Evolutionary conservation across 345 rosid species (phyloP), one percentile per base, ranked within the genome.

Genomic region (Aquilaria sinensis): DNA sequence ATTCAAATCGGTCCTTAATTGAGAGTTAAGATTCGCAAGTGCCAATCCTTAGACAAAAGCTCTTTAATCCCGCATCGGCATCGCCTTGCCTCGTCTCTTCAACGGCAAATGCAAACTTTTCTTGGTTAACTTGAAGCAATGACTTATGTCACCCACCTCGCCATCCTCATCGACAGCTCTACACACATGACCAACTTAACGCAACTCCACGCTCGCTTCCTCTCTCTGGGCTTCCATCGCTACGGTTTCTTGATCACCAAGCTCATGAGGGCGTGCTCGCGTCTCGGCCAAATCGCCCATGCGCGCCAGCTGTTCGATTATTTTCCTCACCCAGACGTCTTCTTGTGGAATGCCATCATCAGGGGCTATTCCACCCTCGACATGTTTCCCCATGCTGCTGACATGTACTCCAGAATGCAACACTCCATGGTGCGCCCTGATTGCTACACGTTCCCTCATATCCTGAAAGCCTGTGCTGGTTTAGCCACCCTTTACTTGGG

Each of bases 301-400:
- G 92, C 92, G 53, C 79, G 85, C 52, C 61, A 82, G 10, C 37
- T 78, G 85, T 88, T 88, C 55, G 92, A 83, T 63, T 72, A 68
- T 56, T 78, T 83, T 73, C 79, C 85, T 47, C 74, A 71, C 1
- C 90, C 82, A 43, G 80, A 79, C 57, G 80, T 76, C 57, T 85
- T 72, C 60, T 71, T 74, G 11, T 88, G 85, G 85, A 88, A 85
- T 76, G 86, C 90, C 10, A 72, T 83, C 3, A 73, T 85, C 62
- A 81, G 73, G 63, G 78, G 86, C 62, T 80, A 82, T 63, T 83
- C 81, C 1, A 80, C 72, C 67, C 73, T 75, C 53, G 64, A 58
- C 60, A 65, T 76, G 32, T 78, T 77, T 70, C 62, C 23, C 16
- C 65, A 73, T 60, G 88, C 83, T 48, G 30, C 83, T 72, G 66